Conservation (phyloP, 2,329 filamentous ascomycete genomes). For the Calonectria montana region DNA sequence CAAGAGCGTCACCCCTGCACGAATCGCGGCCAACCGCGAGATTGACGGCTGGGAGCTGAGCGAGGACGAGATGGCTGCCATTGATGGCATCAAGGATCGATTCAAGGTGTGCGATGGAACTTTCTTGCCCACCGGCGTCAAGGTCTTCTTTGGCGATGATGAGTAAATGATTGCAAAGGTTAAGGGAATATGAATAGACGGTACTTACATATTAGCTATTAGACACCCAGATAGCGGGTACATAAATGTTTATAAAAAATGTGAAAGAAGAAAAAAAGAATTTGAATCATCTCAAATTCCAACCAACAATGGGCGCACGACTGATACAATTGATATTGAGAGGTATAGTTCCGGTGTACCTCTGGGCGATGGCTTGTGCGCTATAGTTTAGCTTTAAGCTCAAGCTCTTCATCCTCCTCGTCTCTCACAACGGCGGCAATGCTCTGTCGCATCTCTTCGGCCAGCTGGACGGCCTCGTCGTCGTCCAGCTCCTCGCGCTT, state of each 20-base stretch:
- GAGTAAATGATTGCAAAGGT: conserved; percentile 62
- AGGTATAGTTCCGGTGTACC: neutral
- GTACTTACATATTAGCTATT: conserved; percentile 2
- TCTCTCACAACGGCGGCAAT: conserved; percentile 61
- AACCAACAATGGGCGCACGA: neutral
- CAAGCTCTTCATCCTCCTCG: conserved; percentile 47
- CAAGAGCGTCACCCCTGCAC: conserved; percentile 79
- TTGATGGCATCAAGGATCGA: conserved; percentile 76
- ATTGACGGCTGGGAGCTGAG: conserved; percentile 80
- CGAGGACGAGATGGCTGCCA: conserved; percentile 75
- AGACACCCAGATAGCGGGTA: neutral
- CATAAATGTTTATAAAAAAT: conserved; percentile 7
- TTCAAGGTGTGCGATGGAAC: conserved; percentile 85
- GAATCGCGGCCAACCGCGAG: conserved; percentile 82
- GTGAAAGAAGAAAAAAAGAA: neutral
- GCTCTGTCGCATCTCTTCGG: conserved; percentile 62
- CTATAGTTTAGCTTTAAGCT: conserved; percentile 53
- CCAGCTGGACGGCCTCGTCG: conserved; percentile 73
- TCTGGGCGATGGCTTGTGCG: neutral
- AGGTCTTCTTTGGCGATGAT: conserved; percentile 87
- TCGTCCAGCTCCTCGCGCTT: conserved; percentile 80
- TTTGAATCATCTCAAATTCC: neutral
- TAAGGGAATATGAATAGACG: neutral
- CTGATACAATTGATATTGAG: no score
- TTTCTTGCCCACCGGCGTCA: conserved; percentile 73